A percentile compares a stretch with the other conserved stretches of the same genome.
Evolutionary conservation across 148 eudicot genomes (phyloP).

Genomic region (Camellia sinensis): DNA sequence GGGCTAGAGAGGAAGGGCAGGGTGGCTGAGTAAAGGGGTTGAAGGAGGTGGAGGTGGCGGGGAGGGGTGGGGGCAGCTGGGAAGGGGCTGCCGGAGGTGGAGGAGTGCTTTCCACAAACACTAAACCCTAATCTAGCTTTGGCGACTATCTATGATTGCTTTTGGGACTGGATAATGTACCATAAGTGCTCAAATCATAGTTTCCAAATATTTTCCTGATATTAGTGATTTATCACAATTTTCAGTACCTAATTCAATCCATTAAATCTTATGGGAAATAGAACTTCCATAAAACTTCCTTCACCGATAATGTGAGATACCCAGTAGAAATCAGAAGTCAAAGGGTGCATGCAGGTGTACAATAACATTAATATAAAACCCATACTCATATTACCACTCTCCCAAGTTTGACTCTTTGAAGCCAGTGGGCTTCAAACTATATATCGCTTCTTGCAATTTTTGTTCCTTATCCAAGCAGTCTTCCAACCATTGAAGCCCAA

Average conservation of each 20-base stretch:
- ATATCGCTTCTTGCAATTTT: constrained; percentile 53
- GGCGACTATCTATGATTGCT: neutral
- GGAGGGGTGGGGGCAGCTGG: no score
- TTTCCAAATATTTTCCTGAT: neutral
- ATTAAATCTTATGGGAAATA: neutral
- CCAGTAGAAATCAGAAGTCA: neutral
- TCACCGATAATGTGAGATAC: neutral
- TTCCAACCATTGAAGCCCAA: constrained; percentile 75
- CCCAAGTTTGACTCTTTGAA: constrained; percentile 47
- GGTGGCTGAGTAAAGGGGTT: no score
- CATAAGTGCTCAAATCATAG: neutral
- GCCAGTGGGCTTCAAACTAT: constrained; percentile 53
- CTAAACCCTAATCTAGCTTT: constrained; percentile 2
- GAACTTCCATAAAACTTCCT: neutral
- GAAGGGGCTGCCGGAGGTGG: no score
- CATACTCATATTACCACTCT: constrained; percentile 33
- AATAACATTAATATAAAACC: neutral
- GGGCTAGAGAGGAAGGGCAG: no score
- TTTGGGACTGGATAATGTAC: neutral
- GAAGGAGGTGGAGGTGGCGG: no score
- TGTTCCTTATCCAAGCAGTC: constrained; percentile 56
- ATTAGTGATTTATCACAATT: neutral
- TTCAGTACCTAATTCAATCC: neutral
- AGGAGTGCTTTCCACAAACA: neutral
- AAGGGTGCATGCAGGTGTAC: neutral